Conservation (phyloP, 495 filamentous ascomycete genomes). For the Cercophora sp. region DNA sequence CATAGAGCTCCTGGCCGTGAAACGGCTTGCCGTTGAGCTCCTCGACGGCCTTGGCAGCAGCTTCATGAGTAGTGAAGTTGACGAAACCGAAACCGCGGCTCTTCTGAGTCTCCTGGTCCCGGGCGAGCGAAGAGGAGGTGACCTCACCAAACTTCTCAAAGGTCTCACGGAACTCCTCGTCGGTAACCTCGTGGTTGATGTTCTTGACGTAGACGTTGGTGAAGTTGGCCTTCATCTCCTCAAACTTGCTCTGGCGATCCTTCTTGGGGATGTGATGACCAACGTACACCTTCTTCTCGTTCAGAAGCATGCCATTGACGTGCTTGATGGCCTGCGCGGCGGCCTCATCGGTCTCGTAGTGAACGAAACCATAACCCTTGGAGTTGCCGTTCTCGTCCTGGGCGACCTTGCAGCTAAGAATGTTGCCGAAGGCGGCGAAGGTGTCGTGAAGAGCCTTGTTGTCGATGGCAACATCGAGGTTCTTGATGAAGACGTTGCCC, state of each 20-base stretch:
- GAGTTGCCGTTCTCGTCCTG: conserved; percentile 94
- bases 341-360: conserved; percentile 99
- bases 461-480: conserved; percentile 95
- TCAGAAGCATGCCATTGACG: conserved; percentile 98
- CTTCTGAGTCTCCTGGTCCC: conserved; percentile 76
- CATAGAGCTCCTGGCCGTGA: conserved; percentile 91
- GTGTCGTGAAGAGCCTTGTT: conserved; percentile 99
- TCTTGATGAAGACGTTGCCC: conserved; percentile 99
- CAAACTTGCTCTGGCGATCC: conserved; percentile 99
- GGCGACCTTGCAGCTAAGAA: conserved; percentile 98
- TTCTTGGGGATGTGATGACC: conserved; percentile 99
- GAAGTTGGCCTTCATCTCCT: conserved; percentile 99
- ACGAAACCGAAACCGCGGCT: conserved; percentile 98
- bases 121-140: conserved; percentile 91
- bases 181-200: conserved; percentile 77
- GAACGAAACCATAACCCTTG: conserved; percentile 98
- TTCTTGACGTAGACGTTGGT: conserved; percentile 99
- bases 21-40: conserved; percentile 88
- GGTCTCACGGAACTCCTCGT: conserved; percentile 89
- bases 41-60: conserved; percentile 82
- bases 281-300: conserved; percentile 99
- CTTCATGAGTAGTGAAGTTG: conserved; percentile 90
- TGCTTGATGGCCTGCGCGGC: conserved; percentile 97
- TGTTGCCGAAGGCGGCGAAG: conserved; percentile 98
- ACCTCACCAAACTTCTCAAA: conserved; percentile 92